These are phyloP conservation scores for Bryum argenteum DNA, from an alignment of 225 moss, liverwort and hornwort genomes.

Conservation along the genomic window DNA sequence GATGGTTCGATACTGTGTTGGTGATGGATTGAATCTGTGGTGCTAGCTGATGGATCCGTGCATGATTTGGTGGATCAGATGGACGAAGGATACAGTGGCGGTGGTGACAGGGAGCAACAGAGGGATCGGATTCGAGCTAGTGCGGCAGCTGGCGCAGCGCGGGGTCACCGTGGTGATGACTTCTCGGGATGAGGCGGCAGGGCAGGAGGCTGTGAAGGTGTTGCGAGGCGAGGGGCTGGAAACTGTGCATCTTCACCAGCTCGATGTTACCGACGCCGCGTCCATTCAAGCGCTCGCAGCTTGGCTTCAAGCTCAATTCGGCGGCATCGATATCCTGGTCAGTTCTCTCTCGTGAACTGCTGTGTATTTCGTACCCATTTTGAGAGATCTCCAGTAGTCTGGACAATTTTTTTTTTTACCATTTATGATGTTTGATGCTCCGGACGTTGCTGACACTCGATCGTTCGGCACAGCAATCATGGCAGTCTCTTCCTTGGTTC, in stretches of 20 bases:
- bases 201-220: not conserved
- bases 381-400: too few species aligned
- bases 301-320: not conserved
- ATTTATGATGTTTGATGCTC: too few species aligned
- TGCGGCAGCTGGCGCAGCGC: constrained; percentile 3
- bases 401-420: too few species aligned
- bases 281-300: not conserved
- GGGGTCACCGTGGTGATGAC: constrained; percentile 12
- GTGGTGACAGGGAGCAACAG: constrained; percentile 11
- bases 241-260: not conserved
- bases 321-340: constrained; percentile 11
- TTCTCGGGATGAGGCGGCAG: not conserved
- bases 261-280: constrained; percentile 9
- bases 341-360: too few species aligned
- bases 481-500: too few species aligned
- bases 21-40: too few species aligned
- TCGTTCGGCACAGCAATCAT: too few species aligned
- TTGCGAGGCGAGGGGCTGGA: not conserved
- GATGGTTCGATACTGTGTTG: too few species aligned
- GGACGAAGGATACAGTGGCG: not conserved
- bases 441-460: too few species aligned
- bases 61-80: not conserved
- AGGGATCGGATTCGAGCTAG: constrained; percentile 5
- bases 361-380: too few species aligned
- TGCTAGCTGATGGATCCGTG: too few species aligned